Conservation (phyloP, 768 basidiomycete genomes). For the Termitomyces sp. region DNA sequence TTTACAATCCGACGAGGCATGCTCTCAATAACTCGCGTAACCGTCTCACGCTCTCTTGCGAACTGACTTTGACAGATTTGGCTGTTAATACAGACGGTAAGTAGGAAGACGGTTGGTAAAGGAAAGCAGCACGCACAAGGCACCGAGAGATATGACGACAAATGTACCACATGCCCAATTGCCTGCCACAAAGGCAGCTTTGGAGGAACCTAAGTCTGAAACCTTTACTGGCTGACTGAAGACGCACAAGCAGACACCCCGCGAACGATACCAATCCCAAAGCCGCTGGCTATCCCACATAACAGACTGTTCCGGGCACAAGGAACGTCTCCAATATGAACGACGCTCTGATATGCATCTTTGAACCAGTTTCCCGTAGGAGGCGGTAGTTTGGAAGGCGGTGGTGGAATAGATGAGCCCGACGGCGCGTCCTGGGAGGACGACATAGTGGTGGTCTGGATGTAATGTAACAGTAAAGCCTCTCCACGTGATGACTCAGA, state of each 20-base stretch:
- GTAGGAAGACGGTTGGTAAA: slow-evolving; percentile 1
- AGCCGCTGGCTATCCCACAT: slow-evolving; percentile 76
- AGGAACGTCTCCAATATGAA: slow-evolving; percentile 65
- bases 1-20: slow-evolving; percentile 56
- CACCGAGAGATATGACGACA: slow-evolving; percentile 19
- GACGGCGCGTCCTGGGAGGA: slow-evolving; percentile 7
- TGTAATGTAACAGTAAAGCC: no score
- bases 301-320: slow-evolving; percentile 76
- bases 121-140: slow-evolving; percentile 29
- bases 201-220: background rate
- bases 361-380: slow-evolving; percentile 34
- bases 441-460: background rate
- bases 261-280: slow-evolving; percentile 72
- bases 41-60: slow-evolving; percentile 48
- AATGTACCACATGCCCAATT: slow-evolving; percentile 83
- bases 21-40: slow-evolving; percentile 56
- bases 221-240: background rate
- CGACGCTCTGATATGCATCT: slow-evolving; percentile 47
- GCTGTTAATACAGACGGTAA: slow-evolving; percentile 32
- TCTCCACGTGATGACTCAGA: background rate
- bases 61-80: slow-evolving; percentile 60
- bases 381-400: slow-evolving; percentile 33
- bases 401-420: slow-evolving; percentile 21
- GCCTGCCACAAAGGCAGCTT: slow-evolving; percentile 63
- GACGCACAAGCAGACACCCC: slow-evolving; percentile 60